Conservation (phyloP, 495 filamentous ascomycete genomes). For the Aspergillus saccharolyticus region DNA sequence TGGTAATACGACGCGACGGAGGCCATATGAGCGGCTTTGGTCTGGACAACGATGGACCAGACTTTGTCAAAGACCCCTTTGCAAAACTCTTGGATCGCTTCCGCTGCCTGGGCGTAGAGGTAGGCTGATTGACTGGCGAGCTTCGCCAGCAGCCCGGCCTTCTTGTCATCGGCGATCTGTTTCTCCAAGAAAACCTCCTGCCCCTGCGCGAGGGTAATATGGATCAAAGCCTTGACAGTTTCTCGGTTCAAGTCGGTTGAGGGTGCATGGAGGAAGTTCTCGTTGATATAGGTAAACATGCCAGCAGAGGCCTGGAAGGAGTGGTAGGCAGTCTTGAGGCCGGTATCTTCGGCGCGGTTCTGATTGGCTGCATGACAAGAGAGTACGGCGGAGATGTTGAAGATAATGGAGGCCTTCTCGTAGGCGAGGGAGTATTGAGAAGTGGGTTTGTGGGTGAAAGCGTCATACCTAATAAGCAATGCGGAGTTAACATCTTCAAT, state of each 20-base stretch:
- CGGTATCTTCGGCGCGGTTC: conserved; percentile 82
- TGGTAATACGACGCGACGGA: conserved; percentile 93
- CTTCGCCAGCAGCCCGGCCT: conserved; percentile 87
- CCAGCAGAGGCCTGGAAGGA: conserved; percentile 97
- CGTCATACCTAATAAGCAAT: conserved; percentile 71
- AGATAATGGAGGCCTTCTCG: conserved; percentile 98
- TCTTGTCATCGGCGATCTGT: conserved; percentile 88
- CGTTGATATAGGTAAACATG: conserved; percentile 99
- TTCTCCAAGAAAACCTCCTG: conserved; percentile 98
- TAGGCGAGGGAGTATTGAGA: conserved; percentile 94
- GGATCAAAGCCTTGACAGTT: conserved; percentile 90
- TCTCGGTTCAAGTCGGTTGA: conserved; percentile 91
- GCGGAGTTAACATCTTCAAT: neutral
- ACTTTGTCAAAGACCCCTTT: conserved; percentile 92
- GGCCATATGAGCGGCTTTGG: conserved; percentile 78
- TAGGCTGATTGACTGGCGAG: conserved; percentile 84
- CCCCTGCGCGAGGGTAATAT: conserved; percentile 87
- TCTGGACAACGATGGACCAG: conserved; percentile 83
- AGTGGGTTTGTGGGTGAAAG: conserved; percentile 94
- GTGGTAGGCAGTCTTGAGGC: conserved; percentile 94
- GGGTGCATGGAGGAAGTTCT: conserved; percentile 96
- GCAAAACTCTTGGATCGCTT: conserved; percentile 90
- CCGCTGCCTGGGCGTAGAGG: conserved; percentile 79
- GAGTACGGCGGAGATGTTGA: conserved; percentile 96
- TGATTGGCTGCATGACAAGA: conserved; percentile 95